Percentiles rank a stretch among this genome's conserved stretches.
Evolutionary conservation across 345 rosid genomes (phyloP).

Genomic region (Geranium rotundifolium): DNA sequence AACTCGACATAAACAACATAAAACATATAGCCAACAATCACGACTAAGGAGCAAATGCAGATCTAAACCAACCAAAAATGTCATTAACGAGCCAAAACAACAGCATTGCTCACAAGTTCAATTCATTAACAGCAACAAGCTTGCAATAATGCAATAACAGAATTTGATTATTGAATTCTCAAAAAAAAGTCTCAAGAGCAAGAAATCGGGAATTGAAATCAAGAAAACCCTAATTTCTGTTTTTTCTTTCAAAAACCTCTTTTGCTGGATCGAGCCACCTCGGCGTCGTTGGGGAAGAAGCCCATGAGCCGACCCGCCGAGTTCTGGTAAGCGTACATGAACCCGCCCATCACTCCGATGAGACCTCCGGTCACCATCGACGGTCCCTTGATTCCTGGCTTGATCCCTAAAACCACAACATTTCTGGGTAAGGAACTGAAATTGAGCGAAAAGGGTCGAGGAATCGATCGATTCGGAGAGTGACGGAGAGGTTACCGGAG

Average conservation of each 20-base stretch:
- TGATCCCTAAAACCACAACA: conserved; percentile 40
- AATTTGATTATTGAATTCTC: too few relatives aligned
- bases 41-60: too few relatives aligned
- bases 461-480: background rate
- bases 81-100: too few relatives aligned
- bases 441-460: background rate
- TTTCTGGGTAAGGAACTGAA: background rate
- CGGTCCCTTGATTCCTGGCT: conserved; percentile 82
- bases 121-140: too few relatives aligned
- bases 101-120: too few relatives aligned
- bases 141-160: too few relatives aligned
- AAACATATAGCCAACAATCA: too few relatives aligned
- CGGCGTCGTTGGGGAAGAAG: conserved; percentile 79
- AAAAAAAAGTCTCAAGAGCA: too few relatives aligned
- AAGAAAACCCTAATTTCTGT: too few relatives aligned
- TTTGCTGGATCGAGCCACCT: conserved; percentile 63
- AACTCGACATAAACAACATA: too few relatives aligned
- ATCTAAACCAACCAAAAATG: too few relatives aligned
- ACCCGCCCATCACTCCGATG: conserved; percentile 96
- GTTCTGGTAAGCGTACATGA: conserved; percentile 99
- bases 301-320: conserved; percentile 95
- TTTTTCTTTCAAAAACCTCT: conserved; percentile 25
- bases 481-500: conserved; percentile 32
- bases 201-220: too few relatives aligned
- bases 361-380: conserved; percentile 98